Percentiles rank a stretch among this genome's conserved stretches.
phyloP scores from a whole-genome alignment of 1,284 basidiomycete genomes.

The Hypsizygus ulmarius region DNA sequence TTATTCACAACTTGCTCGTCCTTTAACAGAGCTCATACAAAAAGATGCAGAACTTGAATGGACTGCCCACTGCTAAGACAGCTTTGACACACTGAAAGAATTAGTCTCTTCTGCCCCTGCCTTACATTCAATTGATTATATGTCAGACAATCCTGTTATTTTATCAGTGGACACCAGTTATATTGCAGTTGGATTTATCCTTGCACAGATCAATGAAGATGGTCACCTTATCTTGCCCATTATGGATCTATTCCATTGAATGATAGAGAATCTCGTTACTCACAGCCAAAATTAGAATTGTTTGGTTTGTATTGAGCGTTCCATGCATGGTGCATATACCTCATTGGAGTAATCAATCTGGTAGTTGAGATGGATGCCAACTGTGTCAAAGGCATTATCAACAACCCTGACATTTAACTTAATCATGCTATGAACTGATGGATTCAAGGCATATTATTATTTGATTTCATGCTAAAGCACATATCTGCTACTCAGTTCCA shows the following conservation, averaged over 20 bases:
- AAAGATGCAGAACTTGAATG: slow-evolving; percentile 27
- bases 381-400: slow-evolving; percentile 35
- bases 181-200: slow-evolving; percentile 28
- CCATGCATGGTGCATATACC: slow-evolving; percentile 19
- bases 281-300: slow-evolving; percentile 32
- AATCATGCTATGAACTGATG: slow-evolving; percentile 36
- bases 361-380: slow-evolving; percentile 33
- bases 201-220: slow-evolving; percentile 28
- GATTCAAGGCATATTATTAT: slow-evolving; percentile 31
- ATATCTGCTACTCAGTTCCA: slow-evolving; percentile 25
- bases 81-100: slow-evolving; percentile 29
- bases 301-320: slow-evolving; percentile 30
- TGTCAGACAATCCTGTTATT: slow-evolving; percentile 20
- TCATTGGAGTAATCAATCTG: slow-evolving; percentile 29
- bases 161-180: slow-evolving; percentile 28
- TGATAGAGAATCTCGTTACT: slow-evolving; percentile 30
- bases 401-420: slow-evolving; percentile 32
- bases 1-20: slow-evolving; percentile 21
- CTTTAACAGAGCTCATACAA: slow-evolving; percentile 25
- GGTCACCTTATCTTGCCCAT: slow-evolving; percentile 18
- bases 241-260: slow-evolving; percentile 30
- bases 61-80: slow-evolving; percentile 19
- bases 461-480: slow-evolving; percentile 29
- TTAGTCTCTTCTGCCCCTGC: slow-evolving; percentile 22
- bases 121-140: slow-evolving; percentile 29